Evolutionary conservation across 108 stramenopile species (phyloP).

Genomic region (Hondaea fermentalgiana): DNA sequence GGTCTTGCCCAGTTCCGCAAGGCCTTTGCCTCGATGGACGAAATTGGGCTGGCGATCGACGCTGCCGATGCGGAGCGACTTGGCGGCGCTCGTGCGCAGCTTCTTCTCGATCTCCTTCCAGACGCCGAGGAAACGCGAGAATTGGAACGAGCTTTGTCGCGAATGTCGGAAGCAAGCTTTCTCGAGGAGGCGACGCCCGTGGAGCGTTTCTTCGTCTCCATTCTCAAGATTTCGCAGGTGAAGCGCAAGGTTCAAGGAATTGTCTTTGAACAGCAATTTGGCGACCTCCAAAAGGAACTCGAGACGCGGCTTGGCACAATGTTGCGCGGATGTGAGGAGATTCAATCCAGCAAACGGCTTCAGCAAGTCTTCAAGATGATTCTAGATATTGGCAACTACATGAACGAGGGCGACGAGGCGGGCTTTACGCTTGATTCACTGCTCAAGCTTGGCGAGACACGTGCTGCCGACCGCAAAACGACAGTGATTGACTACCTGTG

Average conservation of each 20-base stretch:
- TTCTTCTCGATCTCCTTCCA: background rate
- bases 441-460: conserved; percentile 40
- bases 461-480: conserved; percentile 45
- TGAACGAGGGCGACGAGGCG: conserved; percentile 19
- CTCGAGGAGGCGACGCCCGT: background rate
- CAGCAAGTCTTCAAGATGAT: background rate
- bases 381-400: background rate
- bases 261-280: background rate
- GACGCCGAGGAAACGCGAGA: background rate
- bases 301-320: background rate
- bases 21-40: background rate
- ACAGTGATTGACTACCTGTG: conserved; percentile 43
- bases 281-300: background rate
- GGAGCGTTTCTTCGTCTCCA: background rate
- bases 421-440: conserved; percentile 48
- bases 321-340: background rate
- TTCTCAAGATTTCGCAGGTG: background rate
- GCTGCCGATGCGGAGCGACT: background rate
- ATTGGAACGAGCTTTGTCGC: background rate
- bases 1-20: background rate
- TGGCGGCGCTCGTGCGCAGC: background rate
- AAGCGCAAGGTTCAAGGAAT: background rate
- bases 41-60: background rate
- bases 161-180: background rate
- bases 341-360: background rate